Base-by-base conservation (phyloP, 2,329 filamentous ascomycete genomes). In the Pseudonectria foliicola region DNA sequence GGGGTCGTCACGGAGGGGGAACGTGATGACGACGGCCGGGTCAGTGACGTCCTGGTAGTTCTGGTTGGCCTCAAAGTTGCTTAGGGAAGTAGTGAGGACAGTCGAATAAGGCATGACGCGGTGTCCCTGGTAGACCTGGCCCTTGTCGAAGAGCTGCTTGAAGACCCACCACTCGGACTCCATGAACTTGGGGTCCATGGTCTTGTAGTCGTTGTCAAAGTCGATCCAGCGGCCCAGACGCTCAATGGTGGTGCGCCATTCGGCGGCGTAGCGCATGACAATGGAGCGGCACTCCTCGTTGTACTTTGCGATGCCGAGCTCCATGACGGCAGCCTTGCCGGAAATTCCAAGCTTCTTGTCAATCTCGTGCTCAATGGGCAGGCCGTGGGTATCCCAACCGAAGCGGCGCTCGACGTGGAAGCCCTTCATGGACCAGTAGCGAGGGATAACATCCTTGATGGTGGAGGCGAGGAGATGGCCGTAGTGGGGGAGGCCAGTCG, bases 371-470 rank as follows among this genome's bases (percentile, higher is more conserved):
- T 96, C 90, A 49, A 96, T 92, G 12, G 90, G 90, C 34, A 96
- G 73, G 42, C 90, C 90, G 57, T 95, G 90, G 2, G 89, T 81
- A 42, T 95, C 90, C 90, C 90, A 95, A 34, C 90, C 90, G 49
- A 95, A 95, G 39, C 89, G 77, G 46, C 90, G 77, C 67, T 92
- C 86, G 34, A 95, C 89, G 66, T 94, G 84, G 57, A 81, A 85
- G 12, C 90, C 90, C 59, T 93, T 93, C 89, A 95, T 95, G 33
- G 88, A 88, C 87, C 89, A 95, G 63, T 95, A 96, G 50, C 90
- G 73, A 7, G 90, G 88, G 48, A 96, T 94, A 41, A 95, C 92
- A 61, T 95, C 90, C 64, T 96, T 95, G 67, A 95, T 95, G 32
- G 89, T 95, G 13, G 87, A 94, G 25, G 90, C 85, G 47, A 94